These are phyloP conservation scores for Megacollybia platyphylla DNA, from an alignment of 1,284 basidiomycete species.

Conservation along the genomic window DNA sequence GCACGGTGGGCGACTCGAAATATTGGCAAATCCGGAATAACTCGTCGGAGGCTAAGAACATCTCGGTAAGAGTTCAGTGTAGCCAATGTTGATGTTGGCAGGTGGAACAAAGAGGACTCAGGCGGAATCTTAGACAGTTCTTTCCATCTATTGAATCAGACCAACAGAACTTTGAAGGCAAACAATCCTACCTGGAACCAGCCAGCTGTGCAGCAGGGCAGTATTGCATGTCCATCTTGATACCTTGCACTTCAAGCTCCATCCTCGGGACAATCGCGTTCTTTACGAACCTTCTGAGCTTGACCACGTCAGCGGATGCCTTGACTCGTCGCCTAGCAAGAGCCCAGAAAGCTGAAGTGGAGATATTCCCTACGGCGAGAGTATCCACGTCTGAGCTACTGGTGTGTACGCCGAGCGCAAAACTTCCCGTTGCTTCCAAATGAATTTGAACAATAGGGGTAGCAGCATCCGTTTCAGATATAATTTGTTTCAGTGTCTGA, in stretches of 20 bases:
- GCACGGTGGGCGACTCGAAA: constrained; percentile 11
- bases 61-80: constrained; percentile 11
- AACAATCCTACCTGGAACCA: constrained; percentile 8
- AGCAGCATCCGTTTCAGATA: background rate
- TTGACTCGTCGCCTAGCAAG: constrained; percentile 5
- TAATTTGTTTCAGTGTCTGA: constrained; percentile 1
- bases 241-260: constrained; percentile 9
- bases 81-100: constrained; percentile 9
- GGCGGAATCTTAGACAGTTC: constrained; percentile 6
- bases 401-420: constrained; percentile 10
- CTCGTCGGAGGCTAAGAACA: constrained; percentile 5
- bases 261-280: constrained; percentile 12
- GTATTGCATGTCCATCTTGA: constrained; percentile 13
- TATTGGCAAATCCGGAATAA: constrained; percentile 5
- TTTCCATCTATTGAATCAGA: background rate
- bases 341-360: constrained; percentile 10
- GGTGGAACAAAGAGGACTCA: constrained; percentile 5
- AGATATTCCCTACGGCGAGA: constrained; percentile 12
- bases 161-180: background rate
- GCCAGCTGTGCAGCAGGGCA: constrained; percentile 8
- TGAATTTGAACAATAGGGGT: constrained; percentile 8
- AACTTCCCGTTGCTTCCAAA: constrained; percentile 11
- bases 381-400: constrained; percentile 11
- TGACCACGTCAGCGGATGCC: constrained; percentile 1
- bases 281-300: constrained; percentile 10